Evolutionary conservation across 345 rosid genomes (phyloP).

Genomic region (Jatropha curcas): DNA sequence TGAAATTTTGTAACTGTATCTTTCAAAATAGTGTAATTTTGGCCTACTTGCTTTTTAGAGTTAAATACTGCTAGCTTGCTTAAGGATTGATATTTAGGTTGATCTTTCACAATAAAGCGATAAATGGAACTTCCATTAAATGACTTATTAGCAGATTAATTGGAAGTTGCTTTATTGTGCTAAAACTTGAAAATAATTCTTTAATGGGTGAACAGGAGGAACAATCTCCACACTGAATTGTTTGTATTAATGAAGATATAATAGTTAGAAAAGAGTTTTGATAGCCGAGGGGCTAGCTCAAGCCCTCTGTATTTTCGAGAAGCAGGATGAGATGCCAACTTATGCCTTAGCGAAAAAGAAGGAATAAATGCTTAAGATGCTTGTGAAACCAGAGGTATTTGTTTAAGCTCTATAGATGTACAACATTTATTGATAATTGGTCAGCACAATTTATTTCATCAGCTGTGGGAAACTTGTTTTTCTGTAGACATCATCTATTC

Average conservation of each 20-base stretch:
- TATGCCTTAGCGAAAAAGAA: slow-evolving; percentile 46
- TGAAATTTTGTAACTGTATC: too few relatives aligned
- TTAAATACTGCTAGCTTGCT: background rate
- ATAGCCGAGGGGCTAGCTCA: slow-evolving; percentile 79
- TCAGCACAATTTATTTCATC: background rate
- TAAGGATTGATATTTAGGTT: background rate
- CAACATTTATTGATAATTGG: background rate
- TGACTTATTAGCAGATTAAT: too few relatives aligned
- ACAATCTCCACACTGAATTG: background rate
- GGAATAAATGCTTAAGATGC: slow-evolving; percentile 60
- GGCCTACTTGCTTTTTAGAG: background rate
- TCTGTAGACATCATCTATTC: slow-evolving; percentile 64
- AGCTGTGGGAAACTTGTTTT: slow-evolving; percentile 14
- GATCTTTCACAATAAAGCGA: too few relatives aligned
- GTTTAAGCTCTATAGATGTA: background rate
- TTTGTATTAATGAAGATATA: background rate
- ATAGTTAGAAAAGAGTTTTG: background rate
- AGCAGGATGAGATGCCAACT: slow-evolving; percentile 57
- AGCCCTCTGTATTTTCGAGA: slow-evolving; percentile 79
- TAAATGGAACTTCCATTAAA: too few relatives aligned
- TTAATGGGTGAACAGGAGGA: background rate
- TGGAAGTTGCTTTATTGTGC: background rate
- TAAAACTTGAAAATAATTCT: background rate
- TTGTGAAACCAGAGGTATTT: slow-evolving; percentile 72
- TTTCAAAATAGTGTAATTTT: background rate